A percentile compares a stretch with the other conserved stretches of the same genome.
Conservation (phyloP, 2,329 filamentous ascomycete genomes). For the Fusarium domesticum region DNA sequence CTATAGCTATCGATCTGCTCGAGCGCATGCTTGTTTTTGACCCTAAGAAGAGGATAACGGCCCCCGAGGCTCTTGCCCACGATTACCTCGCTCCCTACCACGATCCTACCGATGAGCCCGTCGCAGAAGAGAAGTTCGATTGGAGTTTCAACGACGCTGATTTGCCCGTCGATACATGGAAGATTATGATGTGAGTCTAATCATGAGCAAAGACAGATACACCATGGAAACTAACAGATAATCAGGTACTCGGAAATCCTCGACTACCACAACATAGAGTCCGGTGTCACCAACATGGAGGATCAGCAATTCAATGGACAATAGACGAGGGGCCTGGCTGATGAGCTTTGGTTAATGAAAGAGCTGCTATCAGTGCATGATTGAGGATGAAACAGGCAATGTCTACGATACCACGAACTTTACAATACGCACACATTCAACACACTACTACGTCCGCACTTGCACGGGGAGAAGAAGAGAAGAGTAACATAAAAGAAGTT, state of each 20-base stretch:
- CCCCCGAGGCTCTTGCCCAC: slow-evolving; percentile 80
- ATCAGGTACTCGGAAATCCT: slow-evolving; percentile 96
- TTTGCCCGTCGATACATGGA: slow-evolving; percentile 98
- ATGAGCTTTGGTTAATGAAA: slow-evolving; percentile 34
- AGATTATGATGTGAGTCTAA: slow-evolving; percentile 92
- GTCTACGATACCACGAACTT: slow-evolving; percentile 38
- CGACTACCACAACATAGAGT: slow-evolving; percentile 93
- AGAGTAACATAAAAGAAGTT: background rate
- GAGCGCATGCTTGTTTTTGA: slow-evolving; percentile 98
- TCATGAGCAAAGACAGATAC: background rate
- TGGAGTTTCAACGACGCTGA: slow-evolving; percentile 99
- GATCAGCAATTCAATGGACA: slow-evolving; percentile 36
- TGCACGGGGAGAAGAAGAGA: slow-evolving; percentile 1
- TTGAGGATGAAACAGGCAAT: slow-evolving; percentile 22
- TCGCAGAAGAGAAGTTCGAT: slow-evolving; percentile 96
- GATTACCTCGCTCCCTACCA: slow-evolving; percentile 96
- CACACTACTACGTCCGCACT: slow-evolving; percentile 1
- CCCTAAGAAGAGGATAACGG: slow-evolving; percentile 91
- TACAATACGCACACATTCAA: slow-evolving; percentile 20
- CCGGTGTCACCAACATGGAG: slow-evolving; percentile 40
- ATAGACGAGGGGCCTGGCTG: slow-evolving; percentile 23
- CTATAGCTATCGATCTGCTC: slow-evolving; percentile 80
- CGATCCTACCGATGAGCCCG: slow-evolving; percentile 93
- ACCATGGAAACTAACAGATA: slow-evolving; percentile 7
- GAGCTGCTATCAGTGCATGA: slow-evolving; percentile 18